Conservation (phyloP, 495 filamentous ascomycete species). For the Sporormia fimetaria region DNA sequence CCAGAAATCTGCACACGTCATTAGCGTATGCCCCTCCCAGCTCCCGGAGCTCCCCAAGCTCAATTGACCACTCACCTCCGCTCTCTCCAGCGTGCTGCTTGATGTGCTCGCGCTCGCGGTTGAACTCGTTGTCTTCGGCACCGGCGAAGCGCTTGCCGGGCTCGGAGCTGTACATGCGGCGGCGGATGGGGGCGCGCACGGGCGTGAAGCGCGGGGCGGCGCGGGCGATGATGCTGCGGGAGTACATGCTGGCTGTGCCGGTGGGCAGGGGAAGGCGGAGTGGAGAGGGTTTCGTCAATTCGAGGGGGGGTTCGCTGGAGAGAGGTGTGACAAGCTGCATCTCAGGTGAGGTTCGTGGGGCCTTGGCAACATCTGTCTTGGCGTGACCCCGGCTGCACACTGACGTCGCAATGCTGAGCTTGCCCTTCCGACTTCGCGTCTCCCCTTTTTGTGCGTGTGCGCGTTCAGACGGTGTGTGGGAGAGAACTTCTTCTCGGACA, state of each 20-base stretch:
- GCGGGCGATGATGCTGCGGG: slow-evolving; percentile 51
- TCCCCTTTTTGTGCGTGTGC: background rate
- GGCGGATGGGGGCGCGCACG: slow-evolving; percentile 49
- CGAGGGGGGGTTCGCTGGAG: slow-evolving; percentile 1
- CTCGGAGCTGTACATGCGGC: slow-evolving; percentile 55
- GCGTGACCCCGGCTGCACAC: too few relatives aligned
- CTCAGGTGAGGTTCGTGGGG: background rate
- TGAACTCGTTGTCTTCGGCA: slow-evolving; percentile 68
- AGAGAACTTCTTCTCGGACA: background rate
- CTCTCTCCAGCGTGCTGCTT: slow-evolving; percentile 75
- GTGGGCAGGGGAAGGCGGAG: slow-evolving; percentile 8
- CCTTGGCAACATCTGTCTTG: slow-evolving; percentile 5
- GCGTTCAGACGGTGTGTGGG: background rate
- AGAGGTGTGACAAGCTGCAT: background rate
- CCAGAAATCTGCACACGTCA: slow-evolving; percentile 60
- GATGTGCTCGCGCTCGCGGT: slow-evolving; percentile 69
- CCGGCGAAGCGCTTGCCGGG: slow-evolving; percentile 35
- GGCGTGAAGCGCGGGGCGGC: slow-evolving; percentile 48
- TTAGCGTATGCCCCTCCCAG: slow-evolving; percentile 1
- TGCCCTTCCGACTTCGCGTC: background rate
- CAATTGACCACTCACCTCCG: slow-evolving; percentile 48
- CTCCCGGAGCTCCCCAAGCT: background rate
- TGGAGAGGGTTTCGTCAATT: slow-evolving; percentile 17
- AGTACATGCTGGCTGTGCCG: slow-evolving; percentile 43
- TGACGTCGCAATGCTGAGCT: too few relatives aligned